A percentile compares a stretch with the other conserved stretches of the same genome.
Conservation (phyloP, 2,329 filamentous ascomycete genomes). For the Penicillium sp. region DNA sequence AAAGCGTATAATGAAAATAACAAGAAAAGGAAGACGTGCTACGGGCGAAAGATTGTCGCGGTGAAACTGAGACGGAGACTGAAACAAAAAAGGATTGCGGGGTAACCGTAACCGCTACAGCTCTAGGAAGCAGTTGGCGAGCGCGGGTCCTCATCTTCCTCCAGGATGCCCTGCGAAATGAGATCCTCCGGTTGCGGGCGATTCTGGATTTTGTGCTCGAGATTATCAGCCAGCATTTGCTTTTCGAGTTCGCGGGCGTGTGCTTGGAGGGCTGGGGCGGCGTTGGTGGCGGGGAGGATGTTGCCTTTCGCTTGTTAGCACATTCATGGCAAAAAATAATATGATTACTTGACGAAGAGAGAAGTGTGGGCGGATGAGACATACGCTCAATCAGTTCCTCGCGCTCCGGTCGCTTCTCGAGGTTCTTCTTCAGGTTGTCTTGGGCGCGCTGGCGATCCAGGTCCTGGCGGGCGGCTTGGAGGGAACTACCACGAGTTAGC, state of each 20-base stretch:
- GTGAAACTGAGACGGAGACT: too few species aligned
- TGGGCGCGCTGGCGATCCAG: constrained; percentile 67
- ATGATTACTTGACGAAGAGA: not conserved
- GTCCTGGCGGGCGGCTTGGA: constrained; percentile 66
- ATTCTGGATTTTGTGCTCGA: constrained; percentile 84
- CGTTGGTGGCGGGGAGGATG: constrained; percentile 79
- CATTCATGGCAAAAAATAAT: too few species aligned
- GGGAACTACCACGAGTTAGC: constrained; percentile 58
- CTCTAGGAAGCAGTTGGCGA: constrained; percentile 7
- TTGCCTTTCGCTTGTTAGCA: constrained; percentile 63
- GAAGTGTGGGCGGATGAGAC: constrained; percentile 32
- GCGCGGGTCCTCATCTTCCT: constrained; percentile 60
- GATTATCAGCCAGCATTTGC: constrained; percentile 82
- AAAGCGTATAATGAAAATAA: too few species aligned
- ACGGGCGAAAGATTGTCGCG: not conserved
- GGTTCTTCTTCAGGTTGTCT: constrained; percentile 67
- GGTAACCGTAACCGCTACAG: too few species aligned
- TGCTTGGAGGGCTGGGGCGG: constrained; percentile 77
- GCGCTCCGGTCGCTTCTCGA: constrained; percentile 68
- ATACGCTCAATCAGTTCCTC: constrained; percentile 79
- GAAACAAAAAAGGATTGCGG: not conserved
- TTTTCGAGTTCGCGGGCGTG: constrained; percentile 84
- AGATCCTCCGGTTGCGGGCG: constrained; percentile 77
- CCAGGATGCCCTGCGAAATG: constrained; percentile 78
- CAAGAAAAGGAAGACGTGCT: not conserved